Conservation (phyloP, 2,329 filamentous ascomycete genomes). For the Colletotrichum sp. region DNA sequence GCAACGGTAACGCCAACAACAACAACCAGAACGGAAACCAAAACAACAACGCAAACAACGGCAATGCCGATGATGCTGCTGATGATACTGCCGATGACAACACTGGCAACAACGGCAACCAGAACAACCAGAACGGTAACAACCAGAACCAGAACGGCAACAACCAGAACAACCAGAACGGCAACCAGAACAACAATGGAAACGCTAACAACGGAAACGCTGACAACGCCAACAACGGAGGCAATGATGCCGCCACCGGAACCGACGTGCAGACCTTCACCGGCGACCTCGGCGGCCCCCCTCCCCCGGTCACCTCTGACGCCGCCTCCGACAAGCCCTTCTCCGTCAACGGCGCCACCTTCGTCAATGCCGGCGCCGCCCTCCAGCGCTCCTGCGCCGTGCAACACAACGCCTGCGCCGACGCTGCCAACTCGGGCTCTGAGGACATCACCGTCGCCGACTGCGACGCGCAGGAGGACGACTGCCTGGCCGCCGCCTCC, state of each 20-base stretch:
- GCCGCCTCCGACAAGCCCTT: conserved; percentile 44
- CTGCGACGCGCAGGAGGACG: conserved; percentile 47
- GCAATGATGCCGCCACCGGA: conserved; percentile 12
- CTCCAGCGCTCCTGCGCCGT: conserved; percentile 53
- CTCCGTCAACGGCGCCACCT: conserved; percentile 60
- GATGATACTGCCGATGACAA: not conserved
- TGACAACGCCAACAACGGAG: not conserved
- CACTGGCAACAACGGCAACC: not conserved
- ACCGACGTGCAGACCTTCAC: conserved; percentile 51
- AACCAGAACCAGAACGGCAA: not conserved
- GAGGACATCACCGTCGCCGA: conserved; percentile 39
- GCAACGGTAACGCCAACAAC: not conserved
- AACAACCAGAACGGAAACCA: not conserved
- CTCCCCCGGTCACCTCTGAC: conserved; percentile 45
- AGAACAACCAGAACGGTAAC: not conserved
- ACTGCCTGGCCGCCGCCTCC: conserved; percentile 34
- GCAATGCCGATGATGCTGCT: not conserved
- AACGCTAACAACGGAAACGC: not conserved
- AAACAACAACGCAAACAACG: not conserved
- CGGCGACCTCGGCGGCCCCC: conserved; percentile 44
- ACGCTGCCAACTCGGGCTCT: conserved; percentile 51
- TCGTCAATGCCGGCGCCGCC: conserved; percentile 52
- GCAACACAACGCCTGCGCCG: conserved; percentile 56
- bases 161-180: not conserved
- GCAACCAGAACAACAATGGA: not conserved